Base-by-base conservation (phyloP, 306 rosid species). In the Cucumis cinereus region DNA sequence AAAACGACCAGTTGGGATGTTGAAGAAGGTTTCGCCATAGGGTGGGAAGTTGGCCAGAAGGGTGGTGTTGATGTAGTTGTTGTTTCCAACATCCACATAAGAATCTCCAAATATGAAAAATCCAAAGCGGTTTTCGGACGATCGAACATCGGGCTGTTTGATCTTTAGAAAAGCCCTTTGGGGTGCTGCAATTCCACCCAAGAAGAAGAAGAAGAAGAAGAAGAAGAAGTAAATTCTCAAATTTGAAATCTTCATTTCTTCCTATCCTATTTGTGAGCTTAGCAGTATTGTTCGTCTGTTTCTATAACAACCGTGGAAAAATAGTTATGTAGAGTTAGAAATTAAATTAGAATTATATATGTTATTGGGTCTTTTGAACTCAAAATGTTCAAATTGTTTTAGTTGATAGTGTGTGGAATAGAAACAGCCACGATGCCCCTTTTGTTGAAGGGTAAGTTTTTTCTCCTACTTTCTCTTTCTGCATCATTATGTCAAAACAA, bases 81-180 rank as follows among this genome's bases (percentile, higher is more conserved):
- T 85, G 71, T 80, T 85, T 40, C 54, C 54, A 15, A 1, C 54
- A 49, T 49, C 54, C 54, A 49, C 54, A 15, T 4, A 49, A 5
- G 54, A 82, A 77, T 80, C 86, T 9, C 89, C 86, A 50, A 85
- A 80, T 7, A 85, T 54, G 72, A 78, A 85, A 23, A 82, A 54
- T 26, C 86, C 79, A 40, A 17, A 62, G 24, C 66, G 81, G 22
- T 64, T 58, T 54, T 24, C 26, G 12, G 62, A 58, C 10, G 16
- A n/a, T 4, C 9, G 30, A 58, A 20, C 15, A 1, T 2, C 1
- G 14, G 33, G 13, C 28, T 20, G 6, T 20, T 26, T 3, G 16
- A 58, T 58, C 9, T 10, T 14, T 16, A 1, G 30, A 5, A 58
- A 26, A 26, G 7, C 54, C 1, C 54, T 49, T 49, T 5, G 7